phyloP scores from a whole-genome alignment of 2,329 filamentous ascomycete species.

The Graphilbum ipis-grandicollis region DNA sequence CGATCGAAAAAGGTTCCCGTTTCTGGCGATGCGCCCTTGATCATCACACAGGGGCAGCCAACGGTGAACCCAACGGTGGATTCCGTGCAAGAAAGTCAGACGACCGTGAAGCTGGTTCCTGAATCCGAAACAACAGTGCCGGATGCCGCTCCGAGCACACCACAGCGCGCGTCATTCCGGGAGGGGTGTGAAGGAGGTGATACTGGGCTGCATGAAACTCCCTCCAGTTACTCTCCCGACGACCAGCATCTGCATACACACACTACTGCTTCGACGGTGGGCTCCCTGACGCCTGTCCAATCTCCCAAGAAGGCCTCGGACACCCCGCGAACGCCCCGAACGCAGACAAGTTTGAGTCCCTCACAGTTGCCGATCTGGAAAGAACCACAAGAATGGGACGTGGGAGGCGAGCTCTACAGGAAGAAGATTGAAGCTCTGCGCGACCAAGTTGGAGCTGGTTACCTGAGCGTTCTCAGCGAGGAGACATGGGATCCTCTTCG shows the following conservation, averaged over 20 bases:
- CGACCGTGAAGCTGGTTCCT: too few species aligned
- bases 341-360: slow-evolving; percentile 1
- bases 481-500: slow-evolving; percentile 42
- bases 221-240: slow-evolving; percentile 15
- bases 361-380: slow-evolving; percentile 14
- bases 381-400: slow-evolving; percentile 40
- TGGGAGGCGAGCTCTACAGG: slow-evolving; percentile 62
- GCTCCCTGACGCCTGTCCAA: not conserved
- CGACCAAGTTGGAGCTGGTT: slow-evolving; percentile 71
- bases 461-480: slow-evolving; percentile 73
- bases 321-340: slow-evolving; percentile 5
- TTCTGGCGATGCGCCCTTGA: not conserved
- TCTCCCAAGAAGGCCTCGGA: not conserved
- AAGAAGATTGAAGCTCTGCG: slow-evolving; percentile 77
- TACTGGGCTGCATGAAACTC: slow-evolving; percentile 10
- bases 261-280: not conserved
- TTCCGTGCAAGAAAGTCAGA: too few species aligned
- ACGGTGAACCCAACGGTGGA: too few species aligned
- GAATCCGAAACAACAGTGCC: too few species aligned
- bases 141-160: too few species aligned
- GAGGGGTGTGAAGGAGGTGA: too few species aligned
- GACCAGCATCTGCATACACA: slow-evolving; percentile 8
- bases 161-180: too few species aligned
- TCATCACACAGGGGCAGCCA: not conserved
- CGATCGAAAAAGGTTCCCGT: slow-evolving; percentile 1